A percentile compares a stretch with the other conserved stretches of the same genome.
phyloP scores from a whole-genome alignment of 345 rosid genomes.

The Mercurialis annua region DNA sequence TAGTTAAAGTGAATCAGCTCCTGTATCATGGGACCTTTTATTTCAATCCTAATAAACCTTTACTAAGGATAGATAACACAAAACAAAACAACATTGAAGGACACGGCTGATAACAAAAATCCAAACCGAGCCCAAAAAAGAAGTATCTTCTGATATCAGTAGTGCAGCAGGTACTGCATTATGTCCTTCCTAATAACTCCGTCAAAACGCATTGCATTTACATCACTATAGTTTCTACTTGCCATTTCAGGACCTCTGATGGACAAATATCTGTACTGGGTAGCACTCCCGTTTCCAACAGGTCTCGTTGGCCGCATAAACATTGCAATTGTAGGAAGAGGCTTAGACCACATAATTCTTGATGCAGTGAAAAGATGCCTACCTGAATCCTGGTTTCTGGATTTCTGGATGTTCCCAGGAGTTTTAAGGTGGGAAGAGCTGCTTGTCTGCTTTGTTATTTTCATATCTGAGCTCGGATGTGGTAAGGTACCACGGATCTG shows the following conservation, averaged over 20 bases:
- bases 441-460: slow-evolving; percentile 37
- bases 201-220: slow-evolving; percentile 26
- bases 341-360: slow-evolving; percentile 39
- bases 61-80: no score
- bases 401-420: slow-evolving; percentile 31
- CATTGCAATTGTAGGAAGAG: slow-evolving; percentile 57
- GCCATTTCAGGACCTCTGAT: slow-evolving; percentile 20
- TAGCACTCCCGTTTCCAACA: slow-evolving; percentile 42
- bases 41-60: no score
- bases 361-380: slow-evolving; percentile 54
- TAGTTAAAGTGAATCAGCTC: no score
- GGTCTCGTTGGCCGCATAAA: slow-evolving; percentile 58
- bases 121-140: no score
- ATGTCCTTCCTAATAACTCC: slow-evolving; percentile 68
- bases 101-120: no score
- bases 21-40: no score
- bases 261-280: slow-evolving; percentile 57
- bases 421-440: slow-evolving; percentile 39
- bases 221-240: slow-evolving; percentile 19
- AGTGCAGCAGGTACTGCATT: slow-evolving; percentile 57
- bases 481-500: slow-evolving; percentile 51
- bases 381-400: slow-evolving; percentile 44
- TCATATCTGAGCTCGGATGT: slow-evolving; percentile 30
- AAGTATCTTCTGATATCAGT: slow-evolving; percentile 21
- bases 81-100: no score